phyloP scores from a whole-genome alignment of 768 basidiomycete genomes.

The Rhizopogon vinicolor region DNA sequence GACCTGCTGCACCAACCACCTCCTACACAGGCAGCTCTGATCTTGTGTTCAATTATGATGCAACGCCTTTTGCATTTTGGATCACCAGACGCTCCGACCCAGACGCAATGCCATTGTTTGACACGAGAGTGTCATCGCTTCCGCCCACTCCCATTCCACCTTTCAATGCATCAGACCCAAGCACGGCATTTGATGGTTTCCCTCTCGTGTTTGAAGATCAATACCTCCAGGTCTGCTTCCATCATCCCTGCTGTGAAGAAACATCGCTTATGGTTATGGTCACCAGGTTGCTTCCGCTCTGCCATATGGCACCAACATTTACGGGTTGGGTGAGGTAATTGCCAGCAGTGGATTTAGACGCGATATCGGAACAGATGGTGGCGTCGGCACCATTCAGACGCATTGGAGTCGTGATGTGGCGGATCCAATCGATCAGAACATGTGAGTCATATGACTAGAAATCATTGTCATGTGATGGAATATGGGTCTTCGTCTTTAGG shows the following conservation, averaged over 20 bases:
- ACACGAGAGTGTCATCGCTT: conserved; percentile 61
- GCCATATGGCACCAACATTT: conserved; percentile 65
- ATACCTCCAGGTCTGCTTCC: conserved; percentile 56
- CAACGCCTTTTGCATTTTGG: conserved; percentile 75
- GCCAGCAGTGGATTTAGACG: conserved; percentile 66
- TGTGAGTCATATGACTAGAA: conserved; percentile 34
- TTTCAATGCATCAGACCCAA: conserved; percentile 44
- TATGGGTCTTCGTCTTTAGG: conserved; percentile 24
- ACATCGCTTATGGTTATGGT: background rate
- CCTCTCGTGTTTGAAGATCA: conserved; percentile 76
- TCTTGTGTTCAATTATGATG: conserved; percentile 62
- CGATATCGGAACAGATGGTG: conserved; percentile 46
- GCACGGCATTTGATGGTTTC: conserved; percentile 57
- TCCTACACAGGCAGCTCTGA: conserved; percentile 45
- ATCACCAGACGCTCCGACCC: conserved; percentile 65
- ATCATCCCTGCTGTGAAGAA: background rate
- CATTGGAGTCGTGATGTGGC: conserved; percentile 61
- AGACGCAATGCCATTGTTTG: conserved; percentile 54
- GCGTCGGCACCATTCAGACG: conserved; percentile 56
- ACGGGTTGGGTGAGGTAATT: conserved; percentile 73
- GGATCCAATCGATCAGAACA: conserved; percentile 64
- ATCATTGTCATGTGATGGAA: background rate
- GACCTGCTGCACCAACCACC: conserved; percentile 31
- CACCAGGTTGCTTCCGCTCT: conserved; percentile 58
- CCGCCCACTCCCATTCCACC: conserved; percentile 58